phyloP scores from a whole-genome alignment of 768 basidiomycete genomes.

The Rickenella mellea region DNA sequence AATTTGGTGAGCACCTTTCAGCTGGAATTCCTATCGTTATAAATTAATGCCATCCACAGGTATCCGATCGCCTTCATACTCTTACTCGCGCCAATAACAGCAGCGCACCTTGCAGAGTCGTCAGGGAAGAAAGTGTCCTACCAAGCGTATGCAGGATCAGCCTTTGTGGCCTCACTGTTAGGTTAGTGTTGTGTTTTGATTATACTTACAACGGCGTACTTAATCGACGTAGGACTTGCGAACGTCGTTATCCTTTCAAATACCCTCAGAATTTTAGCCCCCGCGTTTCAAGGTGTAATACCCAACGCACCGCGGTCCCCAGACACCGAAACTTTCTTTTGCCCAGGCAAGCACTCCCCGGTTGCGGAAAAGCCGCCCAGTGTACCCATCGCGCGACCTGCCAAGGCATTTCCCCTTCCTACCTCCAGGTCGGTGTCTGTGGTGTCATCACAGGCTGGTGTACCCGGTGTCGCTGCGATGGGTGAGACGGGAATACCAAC shows the following conservation, averaged over 20 bases:
- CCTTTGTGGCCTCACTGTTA: slow-evolving; percentile 40
- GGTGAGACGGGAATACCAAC: no score
- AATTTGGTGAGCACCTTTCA: slow-evolving; percentile 59
- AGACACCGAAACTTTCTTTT: slow-evolving; percentile 16
- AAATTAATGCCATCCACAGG: not conserved
- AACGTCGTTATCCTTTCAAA: slow-evolving; percentile 63
- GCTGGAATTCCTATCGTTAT: slow-evolving; percentile 23
- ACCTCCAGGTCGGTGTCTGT: slow-evolving; percentile 1
- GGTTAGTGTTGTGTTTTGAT: slow-evolving; percentile 26
- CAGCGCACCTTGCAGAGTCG: slow-evolving; percentile 37
- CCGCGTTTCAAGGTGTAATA: slow-evolving; percentile 30
- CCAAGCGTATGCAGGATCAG: slow-evolving; percentile 38
- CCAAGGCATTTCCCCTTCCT: slow-evolving; percentile 3
- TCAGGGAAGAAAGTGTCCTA: slow-evolving; percentile 41
- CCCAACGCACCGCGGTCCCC: slow-evolving; percentile 2
- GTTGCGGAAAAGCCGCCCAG: slow-evolving; percentile 10
- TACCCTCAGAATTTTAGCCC: slow-evolving; percentile 52
- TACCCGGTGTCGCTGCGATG: no score
- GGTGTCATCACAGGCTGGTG: no score
- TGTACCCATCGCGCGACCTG: slow-evolving; percentile 7
- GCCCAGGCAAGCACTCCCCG: slow-evolving; percentile 2
- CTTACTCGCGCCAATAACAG: slow-evolving; percentile 49
- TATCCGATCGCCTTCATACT: slow-evolving; percentile 43
- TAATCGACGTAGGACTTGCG: slow-evolving; percentile 37
- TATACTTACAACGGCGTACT: not conserved